Percentiles rank a stretch among this genome's conserved stretches.
Evolutionary conservation across 2,329 filamentous ascomycete genomes (phyloP).

Genomic region (Botryotinia convoluta): DNA sequence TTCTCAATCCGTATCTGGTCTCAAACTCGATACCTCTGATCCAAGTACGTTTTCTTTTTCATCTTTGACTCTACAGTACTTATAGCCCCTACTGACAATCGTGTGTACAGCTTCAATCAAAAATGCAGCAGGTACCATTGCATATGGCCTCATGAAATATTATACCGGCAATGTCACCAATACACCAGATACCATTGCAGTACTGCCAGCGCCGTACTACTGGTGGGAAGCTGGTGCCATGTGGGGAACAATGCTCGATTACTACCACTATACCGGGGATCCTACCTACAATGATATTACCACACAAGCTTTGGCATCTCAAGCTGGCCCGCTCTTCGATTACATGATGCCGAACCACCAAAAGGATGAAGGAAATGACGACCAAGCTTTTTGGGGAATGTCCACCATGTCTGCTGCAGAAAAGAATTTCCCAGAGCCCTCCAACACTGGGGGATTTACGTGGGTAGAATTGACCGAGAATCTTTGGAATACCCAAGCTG

Average conservation of each 20-base stretch:
- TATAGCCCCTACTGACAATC: background rate
- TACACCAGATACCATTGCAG: constrained; percentile 54
- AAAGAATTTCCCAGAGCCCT: constrained; percentile 61
- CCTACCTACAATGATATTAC: constrained; percentile 58
- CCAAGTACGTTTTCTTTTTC: background rate
- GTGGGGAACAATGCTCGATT: constrained; percentile 68
- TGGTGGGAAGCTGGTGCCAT: constrained; percentile 57
- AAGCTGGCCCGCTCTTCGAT: constrained; percentile 58
- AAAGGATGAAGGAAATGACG: constrained; percentile 68
- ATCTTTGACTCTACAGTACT: background rate
- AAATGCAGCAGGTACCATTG: constrained; percentile 58
- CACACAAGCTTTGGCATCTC: constrained; percentile 57
- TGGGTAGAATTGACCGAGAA: constrained; percentile 68
- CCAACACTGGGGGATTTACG: constrained; percentile 49
- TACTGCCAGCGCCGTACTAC: constrained; percentile 65
- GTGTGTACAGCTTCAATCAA: constrained; percentile 55
- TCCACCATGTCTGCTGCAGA: constrained; percentile 67
- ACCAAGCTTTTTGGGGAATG: constrained; percentile 73
- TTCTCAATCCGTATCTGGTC: background rate
- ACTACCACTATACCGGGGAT: constrained; percentile 65
- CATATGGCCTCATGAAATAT: constrained; percentile 59
- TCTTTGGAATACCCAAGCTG: constrained; percentile 68
- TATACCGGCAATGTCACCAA: constrained; percentile 62
- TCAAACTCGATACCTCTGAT: constrained; percentile 14
- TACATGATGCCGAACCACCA: constrained; percentile 57